These are phyloP conservation scores for Phaeosphaeriaceae sp. DNA, from an alignment of 2,329 filamentous ascomycete genomes.

Conservation along the genomic window DNA sequence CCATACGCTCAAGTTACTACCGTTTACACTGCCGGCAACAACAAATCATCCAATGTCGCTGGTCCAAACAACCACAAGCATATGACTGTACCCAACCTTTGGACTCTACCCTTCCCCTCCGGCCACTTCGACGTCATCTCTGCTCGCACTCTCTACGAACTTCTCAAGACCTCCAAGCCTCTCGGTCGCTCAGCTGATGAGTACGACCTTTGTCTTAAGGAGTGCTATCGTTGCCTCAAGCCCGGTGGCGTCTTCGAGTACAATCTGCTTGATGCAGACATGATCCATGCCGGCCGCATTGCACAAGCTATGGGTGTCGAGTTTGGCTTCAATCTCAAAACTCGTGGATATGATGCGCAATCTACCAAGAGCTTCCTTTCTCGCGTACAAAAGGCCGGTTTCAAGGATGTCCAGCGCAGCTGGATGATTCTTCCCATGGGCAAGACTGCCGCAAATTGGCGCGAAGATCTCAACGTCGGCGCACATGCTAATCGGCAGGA, in stretches of 20 bases:
- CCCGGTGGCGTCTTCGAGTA: conserved; percentile 94
- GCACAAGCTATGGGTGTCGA: conserved; percentile 86
- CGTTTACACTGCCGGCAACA: conserved; percentile 66
- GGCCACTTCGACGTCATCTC: conserved; percentile 91
- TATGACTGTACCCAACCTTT: conserved; percentile 77
- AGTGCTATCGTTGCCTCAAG: conserved; percentile 91
- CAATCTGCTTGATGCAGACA: conserved; percentile 84
- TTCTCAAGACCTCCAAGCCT: conserved; percentile 73
- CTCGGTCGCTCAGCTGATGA: conserved; percentile 66
- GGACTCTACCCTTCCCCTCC: conserved; percentile 82
- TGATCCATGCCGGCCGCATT: conserved; percentile 81
- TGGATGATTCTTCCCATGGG: conserved; percentile 93
- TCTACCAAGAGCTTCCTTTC: conserved; percentile 82
- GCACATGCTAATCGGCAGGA: conserved; percentile 39
- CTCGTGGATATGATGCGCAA: conserved; percentile 84
- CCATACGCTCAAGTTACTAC: conserved; percentile 88
- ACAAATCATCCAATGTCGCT: conserved; percentile 59
- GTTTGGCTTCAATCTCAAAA: conserved; percentile 88
- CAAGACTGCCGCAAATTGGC: conserved; percentile 48
- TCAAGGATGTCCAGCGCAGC: conserved; percentile 78
- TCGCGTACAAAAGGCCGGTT: conserved; percentile 76
- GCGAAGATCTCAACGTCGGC: conserved; percentile 45
- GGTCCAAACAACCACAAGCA: conserved; percentile 88
- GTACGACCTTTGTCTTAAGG: conserved; percentile 82
- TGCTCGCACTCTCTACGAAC: conserved; percentile 81